phyloP scores from a whole-genome alignment of 371 early-diverging fungal genomes.

The Rhizomucor pusillus region DNA sequence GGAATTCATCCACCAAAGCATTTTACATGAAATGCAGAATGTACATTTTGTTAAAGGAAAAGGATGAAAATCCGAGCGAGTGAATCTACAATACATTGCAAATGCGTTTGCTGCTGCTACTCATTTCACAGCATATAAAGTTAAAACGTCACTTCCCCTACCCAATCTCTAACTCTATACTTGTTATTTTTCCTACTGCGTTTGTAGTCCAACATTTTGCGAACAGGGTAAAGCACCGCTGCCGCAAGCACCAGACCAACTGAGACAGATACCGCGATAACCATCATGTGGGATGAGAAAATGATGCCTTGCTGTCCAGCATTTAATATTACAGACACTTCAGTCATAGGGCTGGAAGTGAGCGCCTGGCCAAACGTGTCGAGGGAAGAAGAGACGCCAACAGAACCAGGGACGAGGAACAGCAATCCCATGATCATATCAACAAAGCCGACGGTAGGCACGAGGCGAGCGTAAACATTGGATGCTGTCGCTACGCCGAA shows the following conservation, averaged over 20 bases:
- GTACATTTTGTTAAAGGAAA: no score
- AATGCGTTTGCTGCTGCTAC: no score
- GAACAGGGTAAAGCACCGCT: slow-evolving; percentile 22
- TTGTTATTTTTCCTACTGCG: slow-evolving; percentile 6
- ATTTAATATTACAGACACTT: slow-evolving; percentile 27
- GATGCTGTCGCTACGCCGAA: slow-evolving; percentile 24
- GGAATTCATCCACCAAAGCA: no score
- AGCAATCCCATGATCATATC: slow-evolving; percentile 34
- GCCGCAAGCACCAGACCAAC: slow-evolving; percentile 31
- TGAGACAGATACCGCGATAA: slow-evolving; percentile 33
- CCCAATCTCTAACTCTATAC: slow-evolving; percentile 29
- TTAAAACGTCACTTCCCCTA: slow-evolving; percentile 33
- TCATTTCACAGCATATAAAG: no score
- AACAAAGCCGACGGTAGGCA: slow-evolving; percentile 28
- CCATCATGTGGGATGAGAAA: slow-evolving; percentile 37
- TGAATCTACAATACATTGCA: no score
- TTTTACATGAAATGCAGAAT: no score
- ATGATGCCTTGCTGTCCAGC: slow-evolving; percentile 32
- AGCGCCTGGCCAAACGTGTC: slow-evolving; percentile 18
- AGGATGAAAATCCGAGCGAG: no score
- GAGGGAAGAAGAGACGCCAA: slow-evolving; percentile 29
- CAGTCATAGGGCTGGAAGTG: slow-evolving; percentile 19
- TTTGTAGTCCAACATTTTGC: slow-evolving; percentile 23
- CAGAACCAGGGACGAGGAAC: slow-evolving; percentile 34
- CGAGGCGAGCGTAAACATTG: slow-evolving; percentile 26